Conservation (phyloP, 2,329 filamentous ascomycete species). For the Penicillium nordicum region DNA sequence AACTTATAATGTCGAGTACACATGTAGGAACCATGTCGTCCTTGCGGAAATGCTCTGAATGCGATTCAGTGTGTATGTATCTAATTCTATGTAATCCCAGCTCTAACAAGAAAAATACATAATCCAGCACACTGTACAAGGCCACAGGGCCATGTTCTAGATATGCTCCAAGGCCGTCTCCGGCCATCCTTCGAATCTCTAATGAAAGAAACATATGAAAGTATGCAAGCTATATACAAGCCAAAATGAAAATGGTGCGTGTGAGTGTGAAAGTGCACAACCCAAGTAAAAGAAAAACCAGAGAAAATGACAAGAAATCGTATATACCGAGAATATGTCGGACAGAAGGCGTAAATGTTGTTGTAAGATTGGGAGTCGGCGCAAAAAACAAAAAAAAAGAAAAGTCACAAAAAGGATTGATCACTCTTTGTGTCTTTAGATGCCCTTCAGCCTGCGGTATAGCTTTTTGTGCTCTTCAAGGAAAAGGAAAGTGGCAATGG, state of each 20-base stretch:
- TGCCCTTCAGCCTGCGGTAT: slow-evolving; percentile 47
- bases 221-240: slow-evolving; percentile 26
- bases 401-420: slow-evolving; percentile 1
- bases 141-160: neutral
- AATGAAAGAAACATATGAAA: slow-evolving; percentile 8
- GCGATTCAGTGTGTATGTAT: slow-evolving; percentile 21
- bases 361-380: neutral
- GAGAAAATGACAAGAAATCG: slow-evolving; percentile 6
- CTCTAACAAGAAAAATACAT: slow-evolving; percentile 6
- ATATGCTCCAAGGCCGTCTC: neutral
- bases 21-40: neutral
- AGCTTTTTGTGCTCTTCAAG: slow-evolving; percentile 66
- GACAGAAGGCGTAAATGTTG: slow-evolving; percentile 7
- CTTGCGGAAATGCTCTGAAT: slow-evolving; percentile 17
- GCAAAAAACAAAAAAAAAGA: neutral
- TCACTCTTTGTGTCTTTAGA: slow-evolving; percentile 36
- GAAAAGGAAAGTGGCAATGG: slow-evolving; percentile 64
- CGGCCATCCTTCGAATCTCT: neutral
- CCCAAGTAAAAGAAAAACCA: slow-evolving; percentile 16
- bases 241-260: slow-evolving; percentile 11
- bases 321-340: slow-evolving; percentile 15
- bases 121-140: slow-evolving; percentile 12
- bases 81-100: slow-evolving; percentile 23
- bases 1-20: neutral
- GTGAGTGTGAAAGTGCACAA: slow-evolving; percentile 10